phyloP scores from a whole-genome alignment of 768 basidiomycete species.

The Termitomyces sp. region DNA sequence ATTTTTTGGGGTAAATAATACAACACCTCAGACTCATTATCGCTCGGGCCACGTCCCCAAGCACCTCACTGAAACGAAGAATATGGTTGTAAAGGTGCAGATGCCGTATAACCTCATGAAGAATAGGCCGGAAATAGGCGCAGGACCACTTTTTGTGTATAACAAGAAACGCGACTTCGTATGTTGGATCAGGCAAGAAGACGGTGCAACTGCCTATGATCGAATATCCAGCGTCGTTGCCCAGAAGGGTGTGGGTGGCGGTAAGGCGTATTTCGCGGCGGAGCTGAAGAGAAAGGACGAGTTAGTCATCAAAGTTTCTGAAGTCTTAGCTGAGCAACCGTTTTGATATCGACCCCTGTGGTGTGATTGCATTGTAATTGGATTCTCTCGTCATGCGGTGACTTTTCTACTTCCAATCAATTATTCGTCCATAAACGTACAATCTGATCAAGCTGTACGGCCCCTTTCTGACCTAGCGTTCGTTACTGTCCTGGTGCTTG shows the following conservation, averaged over 20 bases:
- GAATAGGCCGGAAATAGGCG: constrained; percentile 1
- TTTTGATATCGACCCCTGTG: constrained; percentile 24
- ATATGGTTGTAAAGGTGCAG: constrained; percentile 50
- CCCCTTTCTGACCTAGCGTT: constrained; percentile 6
- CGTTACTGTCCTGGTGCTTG: not conserved
- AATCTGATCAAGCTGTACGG: too few species aligned
- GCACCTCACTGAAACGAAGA: constrained; percentile 23
- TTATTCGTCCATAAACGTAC: too few species aligned
- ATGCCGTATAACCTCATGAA: constrained; percentile 23
- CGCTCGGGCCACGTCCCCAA: constrained; percentile 19
- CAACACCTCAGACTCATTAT: constrained; percentile 14
- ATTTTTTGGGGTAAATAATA: constrained; percentile 21
- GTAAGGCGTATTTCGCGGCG: constrained; percentile 51
- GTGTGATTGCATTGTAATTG: not conserved
- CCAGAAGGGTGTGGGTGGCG: constrained; percentile 19
- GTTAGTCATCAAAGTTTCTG: constrained; percentile 43
- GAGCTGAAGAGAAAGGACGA: constrained; percentile 41
- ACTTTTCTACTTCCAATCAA: too few species aligned
- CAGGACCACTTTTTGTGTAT: constrained; percentile 32
- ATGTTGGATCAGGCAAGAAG: constrained; percentile 31
- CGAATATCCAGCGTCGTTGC: constrained; percentile 30
- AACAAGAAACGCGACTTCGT: constrained; percentile 49
- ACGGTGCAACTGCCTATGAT: constrained; percentile 32
- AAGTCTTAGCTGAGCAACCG: constrained; percentile 51
- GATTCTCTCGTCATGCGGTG: too few species aligned